phyloP scores from a whole-genome alignment of 164 flowering plant species.

The Stephania yunnanensis region DNA sequence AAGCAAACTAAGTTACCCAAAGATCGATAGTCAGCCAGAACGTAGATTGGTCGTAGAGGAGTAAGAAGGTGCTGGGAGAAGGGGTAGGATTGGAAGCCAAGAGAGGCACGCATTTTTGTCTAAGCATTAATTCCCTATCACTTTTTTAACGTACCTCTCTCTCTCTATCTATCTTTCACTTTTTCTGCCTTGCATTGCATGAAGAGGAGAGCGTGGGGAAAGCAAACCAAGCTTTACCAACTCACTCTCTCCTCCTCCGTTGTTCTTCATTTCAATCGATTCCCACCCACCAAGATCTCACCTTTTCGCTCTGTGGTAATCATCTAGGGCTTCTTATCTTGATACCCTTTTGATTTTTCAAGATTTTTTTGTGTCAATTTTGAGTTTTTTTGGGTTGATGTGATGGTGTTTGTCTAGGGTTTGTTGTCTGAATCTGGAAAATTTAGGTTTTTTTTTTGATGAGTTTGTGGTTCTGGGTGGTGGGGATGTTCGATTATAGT shows the following conservation, averaged over 20 bases:
- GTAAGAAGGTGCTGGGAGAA: too few relatives aligned
- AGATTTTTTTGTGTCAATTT: not conserved
- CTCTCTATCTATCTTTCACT: not conserved
- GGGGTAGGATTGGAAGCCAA: not conserved
- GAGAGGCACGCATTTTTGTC: constrained; percentile 1
- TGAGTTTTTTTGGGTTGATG: not conserved
- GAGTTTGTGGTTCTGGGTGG: not conserved
- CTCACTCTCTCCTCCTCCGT: not conserved
- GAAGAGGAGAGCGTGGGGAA: constrained; percentile 2
- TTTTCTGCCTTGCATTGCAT: constrained; percentile 3
- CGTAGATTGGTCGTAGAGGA: too few relatives aligned
- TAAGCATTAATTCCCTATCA: constrained; percentile 13
- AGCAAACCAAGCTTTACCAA: not conserved
- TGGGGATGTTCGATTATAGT: not conserved
- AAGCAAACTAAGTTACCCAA: too few relatives aligned
- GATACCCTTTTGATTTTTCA: not conserved
- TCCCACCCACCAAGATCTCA: not conserved
- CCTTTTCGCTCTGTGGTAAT: not conserved
- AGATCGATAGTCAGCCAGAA: too few relatives aligned
- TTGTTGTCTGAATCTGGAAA: not conserved
- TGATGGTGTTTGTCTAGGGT: not conserved
- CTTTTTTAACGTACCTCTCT: constrained; percentile 23
- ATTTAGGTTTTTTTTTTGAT: not conserved
- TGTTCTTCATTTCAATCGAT: not conserved
- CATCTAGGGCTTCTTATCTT: not conserved